Conservation (phyloP, 2,329 filamentous ascomycete genomes). For the Colletotrichum lentis region DNA sequence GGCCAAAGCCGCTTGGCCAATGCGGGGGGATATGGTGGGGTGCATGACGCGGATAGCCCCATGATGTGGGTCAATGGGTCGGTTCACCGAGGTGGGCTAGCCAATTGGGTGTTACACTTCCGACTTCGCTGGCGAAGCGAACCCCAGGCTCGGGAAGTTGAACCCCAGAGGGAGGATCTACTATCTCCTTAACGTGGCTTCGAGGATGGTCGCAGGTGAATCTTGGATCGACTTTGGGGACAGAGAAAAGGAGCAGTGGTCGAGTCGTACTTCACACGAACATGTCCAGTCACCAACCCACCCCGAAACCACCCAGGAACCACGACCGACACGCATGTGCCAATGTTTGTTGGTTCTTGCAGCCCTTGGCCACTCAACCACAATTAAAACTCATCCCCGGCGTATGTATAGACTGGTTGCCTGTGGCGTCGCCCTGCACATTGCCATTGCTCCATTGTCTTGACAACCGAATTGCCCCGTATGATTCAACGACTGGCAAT, state of each 20-base stretch:
- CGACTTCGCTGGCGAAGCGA: neutral
- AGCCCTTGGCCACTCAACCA: neutral
- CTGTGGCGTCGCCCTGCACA: no score
- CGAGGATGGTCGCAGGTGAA: no score
- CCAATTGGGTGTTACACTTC: conserved; percentile 36
- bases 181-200: neutral
- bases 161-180: neutral
- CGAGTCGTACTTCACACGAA: neutral
- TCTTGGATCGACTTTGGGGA: no score
- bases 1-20: neutral
- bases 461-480: no score
- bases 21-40: neutral
- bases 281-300: neutral
- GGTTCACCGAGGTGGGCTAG: neutral
- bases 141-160: neutral
- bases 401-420: neutral
- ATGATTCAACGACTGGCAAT: neutral
- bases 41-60: neutral
- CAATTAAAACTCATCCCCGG: neutral
- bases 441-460: no score
- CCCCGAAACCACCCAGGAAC: neutral
- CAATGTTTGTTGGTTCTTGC: neutral
- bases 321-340: neutral
- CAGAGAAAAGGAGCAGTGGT: neutral
- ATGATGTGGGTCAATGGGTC: neutral